A percentile compares a stretch with the other conserved stretches of the same genome.
These are phyloP conservation scores for Miscanthus lutarioriparius DNA, from an alignment of 176 grass and related monocot species.

Conservation along the genomic window DNA sequence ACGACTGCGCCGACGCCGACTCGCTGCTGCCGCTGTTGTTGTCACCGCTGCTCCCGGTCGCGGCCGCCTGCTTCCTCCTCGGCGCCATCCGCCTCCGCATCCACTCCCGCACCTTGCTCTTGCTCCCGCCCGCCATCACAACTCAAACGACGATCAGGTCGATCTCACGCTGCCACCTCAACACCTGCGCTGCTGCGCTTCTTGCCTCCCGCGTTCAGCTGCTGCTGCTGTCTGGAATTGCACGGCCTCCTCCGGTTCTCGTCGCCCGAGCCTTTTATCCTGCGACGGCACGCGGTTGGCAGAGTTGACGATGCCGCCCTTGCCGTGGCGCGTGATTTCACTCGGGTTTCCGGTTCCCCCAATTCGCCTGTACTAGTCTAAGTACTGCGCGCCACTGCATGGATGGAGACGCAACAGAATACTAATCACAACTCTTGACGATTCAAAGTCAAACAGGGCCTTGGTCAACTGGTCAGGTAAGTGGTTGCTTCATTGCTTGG, in stretches of 20 bases:
- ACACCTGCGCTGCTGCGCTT: too few species aligned
- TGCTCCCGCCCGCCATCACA: slow-evolving; percentile 9
- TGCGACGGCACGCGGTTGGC: slow-evolving; percentile 14
- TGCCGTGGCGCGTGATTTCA: not conserved
- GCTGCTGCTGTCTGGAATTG: too few species aligned
- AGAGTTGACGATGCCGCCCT: not conserved
- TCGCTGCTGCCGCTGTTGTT: not conserved
- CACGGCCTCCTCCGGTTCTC: slow-evolving; percentile 8
- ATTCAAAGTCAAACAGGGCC: slow-evolving; percentile 30
- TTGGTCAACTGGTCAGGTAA: slow-evolving; percentile 6
- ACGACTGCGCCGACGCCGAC: not conserved
- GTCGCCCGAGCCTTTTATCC: slow-evolving; percentile 34
- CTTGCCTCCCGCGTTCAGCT: not conserved
- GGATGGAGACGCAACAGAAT: slow-evolving; percentile 21
- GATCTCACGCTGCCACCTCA: not conserved
- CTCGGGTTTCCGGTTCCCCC: not conserved
- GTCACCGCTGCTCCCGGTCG: not conserved
- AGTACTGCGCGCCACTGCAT: not conserved
- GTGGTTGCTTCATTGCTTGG: not conserved
- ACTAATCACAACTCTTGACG: not conserved
- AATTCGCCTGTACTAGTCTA: not conserved
- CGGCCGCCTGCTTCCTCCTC: not conserved
- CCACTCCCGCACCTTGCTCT: slow-evolving; percentile 46
- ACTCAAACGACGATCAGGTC: not conserved
- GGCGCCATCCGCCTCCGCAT: slow-evolving; percentile 39